Evolutionary conservation across 2,329 filamentous ascomycete genomes (phyloP).

Genomic region (Neofusicoccum sp.): DNA sequence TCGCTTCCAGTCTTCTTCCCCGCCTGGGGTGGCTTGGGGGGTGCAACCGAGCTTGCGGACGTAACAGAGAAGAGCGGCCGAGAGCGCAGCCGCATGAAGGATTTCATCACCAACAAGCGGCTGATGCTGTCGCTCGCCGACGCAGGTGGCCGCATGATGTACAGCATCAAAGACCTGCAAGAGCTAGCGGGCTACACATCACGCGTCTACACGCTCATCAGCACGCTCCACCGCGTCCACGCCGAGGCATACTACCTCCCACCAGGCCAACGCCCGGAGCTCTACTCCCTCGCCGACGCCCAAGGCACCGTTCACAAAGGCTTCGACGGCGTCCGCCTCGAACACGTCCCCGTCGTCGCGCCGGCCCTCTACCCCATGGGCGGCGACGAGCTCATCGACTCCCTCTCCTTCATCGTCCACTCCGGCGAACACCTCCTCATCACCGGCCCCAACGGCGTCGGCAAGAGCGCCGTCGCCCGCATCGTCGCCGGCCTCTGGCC

Average conservation of each 20-base stretch:
- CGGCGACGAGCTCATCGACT: constrained; percentile 88
- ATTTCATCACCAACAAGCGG: constrained; percentile 98
- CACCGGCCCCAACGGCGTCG: constrained; percentile 91
- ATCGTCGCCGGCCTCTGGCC: constrained; percentile 94
- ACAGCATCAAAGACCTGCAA: constrained; percentile 96
- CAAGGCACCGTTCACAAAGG: constrained; percentile 94
- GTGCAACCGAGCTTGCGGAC: constrained; percentile 66
- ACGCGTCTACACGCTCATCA: constrained; percentile 92
- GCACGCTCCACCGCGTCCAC: constrained; percentile 90
- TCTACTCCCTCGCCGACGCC: constrained; percentile 87
- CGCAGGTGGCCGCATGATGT: constrained; percentile 98
- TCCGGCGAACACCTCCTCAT: constrained; percentile 92
- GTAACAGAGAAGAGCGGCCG: constrained; percentile 55
- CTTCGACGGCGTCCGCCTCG: constrained; percentile 90
- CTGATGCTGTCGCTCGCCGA: constrained; percentile 97
- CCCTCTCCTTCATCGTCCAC: constrained; percentile 84
- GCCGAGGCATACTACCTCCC: constrained; percentile 81
- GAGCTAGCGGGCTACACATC: constrained; percentile 96
- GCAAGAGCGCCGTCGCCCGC: constrained; percentile 85
- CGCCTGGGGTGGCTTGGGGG: constrained; percentile 85
- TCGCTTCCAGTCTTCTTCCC: constrained; percentile 93
- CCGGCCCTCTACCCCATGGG: constrained; percentile 86
- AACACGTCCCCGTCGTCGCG: constrained; percentile 90
- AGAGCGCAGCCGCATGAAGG: constrained; percentile 89
- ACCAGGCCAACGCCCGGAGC: constrained; percentile 68